These are phyloP conservation scores for Penicillium psychrofluorescens DNA, from an alignment of 495 filamentous ascomycete genomes.

Conservation along the genomic window DNA sequence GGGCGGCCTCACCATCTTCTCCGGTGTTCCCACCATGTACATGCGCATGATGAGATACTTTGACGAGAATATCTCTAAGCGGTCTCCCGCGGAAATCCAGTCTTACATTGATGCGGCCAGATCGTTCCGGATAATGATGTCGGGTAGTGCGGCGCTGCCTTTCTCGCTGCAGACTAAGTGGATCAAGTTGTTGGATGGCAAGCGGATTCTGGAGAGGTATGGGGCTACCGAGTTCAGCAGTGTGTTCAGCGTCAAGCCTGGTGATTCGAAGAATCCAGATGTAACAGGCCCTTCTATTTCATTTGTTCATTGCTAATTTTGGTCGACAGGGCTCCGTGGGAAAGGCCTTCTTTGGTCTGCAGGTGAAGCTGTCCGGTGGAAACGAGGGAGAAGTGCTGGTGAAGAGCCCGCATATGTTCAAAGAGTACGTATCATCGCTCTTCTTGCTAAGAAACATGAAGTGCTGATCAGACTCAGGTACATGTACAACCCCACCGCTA, in stretches of 20 bases:
- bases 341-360: background rate
- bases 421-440: background rate
- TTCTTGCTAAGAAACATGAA: background rate
- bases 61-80: background rate
- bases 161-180: too few relatives aligned
- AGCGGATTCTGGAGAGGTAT: background rate
- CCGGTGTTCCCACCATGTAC: background rate
- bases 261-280: too few relatives aligned
- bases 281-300: too few relatives aligned
- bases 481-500: too few relatives aligned
- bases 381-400: background rate
- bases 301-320: too few relatives aligned
- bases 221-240: background rate
- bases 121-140: too few relatives aligned
- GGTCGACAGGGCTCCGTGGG: too few relatives aligned
- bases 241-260: background rate
- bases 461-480: too few relatives aligned
- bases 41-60: background rate
- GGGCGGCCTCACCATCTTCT: background rate
- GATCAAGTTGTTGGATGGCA: too few relatives aligned
- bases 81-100: too few relatives aligned
- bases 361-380: background rate
- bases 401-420: background rate
- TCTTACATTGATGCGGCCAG: too few relatives aligned
- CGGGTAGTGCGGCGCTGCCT: too few relatives aligned